A percentile compares a stretch with the other conserved stretches of the same genome.
phyloP scores from a whole-genome alignment of 352 stramenopile species.

The Pythium folliculosum region DNA sequence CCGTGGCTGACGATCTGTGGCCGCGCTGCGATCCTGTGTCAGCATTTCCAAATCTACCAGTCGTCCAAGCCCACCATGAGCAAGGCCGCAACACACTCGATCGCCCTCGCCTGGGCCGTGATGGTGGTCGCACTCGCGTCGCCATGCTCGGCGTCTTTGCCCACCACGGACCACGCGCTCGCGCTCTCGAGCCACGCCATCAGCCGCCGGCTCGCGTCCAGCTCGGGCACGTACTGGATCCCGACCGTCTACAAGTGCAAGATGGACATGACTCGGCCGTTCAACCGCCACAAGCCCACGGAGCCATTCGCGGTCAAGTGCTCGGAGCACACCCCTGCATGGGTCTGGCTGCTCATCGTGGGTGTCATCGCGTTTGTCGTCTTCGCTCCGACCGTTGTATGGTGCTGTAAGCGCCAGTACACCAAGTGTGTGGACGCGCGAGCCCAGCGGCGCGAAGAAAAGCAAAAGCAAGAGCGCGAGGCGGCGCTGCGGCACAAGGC shows the following conservation, averaged over 20 bases:
- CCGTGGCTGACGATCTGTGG: no score
- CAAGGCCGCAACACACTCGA: no score
- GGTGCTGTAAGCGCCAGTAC: neutral
- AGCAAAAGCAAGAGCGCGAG: neutral
- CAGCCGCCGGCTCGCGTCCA: neutral
- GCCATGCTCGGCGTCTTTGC: no score
- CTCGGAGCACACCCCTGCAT: neutral
- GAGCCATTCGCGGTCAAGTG: neutral
- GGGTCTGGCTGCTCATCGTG: neutral
- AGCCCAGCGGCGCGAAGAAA: neutral
- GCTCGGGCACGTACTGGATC: neutral
- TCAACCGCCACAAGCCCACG: neutral
- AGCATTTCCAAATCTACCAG: no score
- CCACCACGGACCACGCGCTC: neutral
- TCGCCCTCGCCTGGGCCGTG: no score
- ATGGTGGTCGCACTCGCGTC: no score
- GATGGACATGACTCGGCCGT: neutral
- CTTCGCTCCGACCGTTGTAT: neutral
- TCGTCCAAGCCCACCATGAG: no score
- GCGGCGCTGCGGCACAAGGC: neutral
- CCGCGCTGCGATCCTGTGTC: no score
- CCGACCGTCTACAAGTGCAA: neutral
- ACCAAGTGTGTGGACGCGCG: neutral
- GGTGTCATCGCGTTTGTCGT: neutral
- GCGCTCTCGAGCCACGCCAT: neutral